These are phyloP conservation scores for Oropetium thomaeum DNA, from an alignment of 176 grass and related monocot genomes.

Conservation along the genomic window DNA sequence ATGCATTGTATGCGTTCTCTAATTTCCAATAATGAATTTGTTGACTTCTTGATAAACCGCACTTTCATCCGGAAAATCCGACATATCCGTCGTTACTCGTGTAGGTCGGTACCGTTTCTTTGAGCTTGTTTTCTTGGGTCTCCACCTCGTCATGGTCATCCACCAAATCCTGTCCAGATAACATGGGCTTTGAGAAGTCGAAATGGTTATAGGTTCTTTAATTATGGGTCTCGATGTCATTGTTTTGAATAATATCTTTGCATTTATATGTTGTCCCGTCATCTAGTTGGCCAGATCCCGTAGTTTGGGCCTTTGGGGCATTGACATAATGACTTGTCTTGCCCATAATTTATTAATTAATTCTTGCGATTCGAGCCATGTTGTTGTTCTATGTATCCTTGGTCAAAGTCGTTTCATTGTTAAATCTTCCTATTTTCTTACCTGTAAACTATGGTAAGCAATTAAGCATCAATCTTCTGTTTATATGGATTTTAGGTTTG, in stretches of 20 bases:
- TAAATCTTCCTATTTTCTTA: slow-evolving; percentile 2
- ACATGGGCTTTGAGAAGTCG: slow-evolving; percentile 27
- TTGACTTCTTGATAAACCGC: slow-evolving; percentile 36
- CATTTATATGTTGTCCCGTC: not conserved
- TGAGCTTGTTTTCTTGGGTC: slow-evolving; percentile 24
- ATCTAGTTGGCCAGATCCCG: slow-evolving; percentile 12
- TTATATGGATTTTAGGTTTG: slow-evolving; percentile 1
- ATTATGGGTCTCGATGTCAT: slow-evolving; percentile 15
- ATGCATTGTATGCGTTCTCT: slow-evolving; percentile 42
- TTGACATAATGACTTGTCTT: slow-evolving; percentile 28
- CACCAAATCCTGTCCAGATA: slow-evolving; percentile 26
- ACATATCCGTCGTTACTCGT: slow-evolving; percentile 27
- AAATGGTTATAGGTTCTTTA: not conserved
- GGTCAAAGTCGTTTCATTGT: not conserved
- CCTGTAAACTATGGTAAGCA: not conserved
- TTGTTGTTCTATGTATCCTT: not conserved
- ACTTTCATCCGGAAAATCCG: not conserved
- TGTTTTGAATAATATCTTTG: not conserved
- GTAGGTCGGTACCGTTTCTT: slow-evolving; percentile 39
- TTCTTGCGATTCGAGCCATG: slow-evolving; percentile 3
- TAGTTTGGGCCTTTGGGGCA: not conserved
- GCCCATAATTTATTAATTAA: slow-evolving; percentile 22
- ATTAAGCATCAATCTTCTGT: not conserved
- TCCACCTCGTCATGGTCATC: slow-evolving; percentile 12
- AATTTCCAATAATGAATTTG: slow-evolving; percentile 22